phyloP scores from a whole-genome alignment of 345 rosid genomes.

The Gossypium rotundifolium region DNA sequence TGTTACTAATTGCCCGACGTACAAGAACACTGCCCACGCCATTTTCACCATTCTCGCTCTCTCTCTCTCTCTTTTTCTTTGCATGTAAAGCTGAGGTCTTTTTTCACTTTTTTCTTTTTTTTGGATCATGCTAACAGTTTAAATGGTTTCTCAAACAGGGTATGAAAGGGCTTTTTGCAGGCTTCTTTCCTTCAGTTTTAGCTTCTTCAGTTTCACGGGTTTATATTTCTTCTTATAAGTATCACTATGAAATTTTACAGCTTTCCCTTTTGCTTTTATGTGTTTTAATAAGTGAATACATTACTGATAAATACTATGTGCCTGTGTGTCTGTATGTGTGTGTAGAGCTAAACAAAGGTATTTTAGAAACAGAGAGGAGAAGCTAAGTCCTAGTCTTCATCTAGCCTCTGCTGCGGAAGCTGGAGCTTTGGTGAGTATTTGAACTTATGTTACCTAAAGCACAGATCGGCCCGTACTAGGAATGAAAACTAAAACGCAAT shows the following conservation, averaged over 20 bases:
- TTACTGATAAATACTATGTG: not conserved
- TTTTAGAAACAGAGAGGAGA: slow-evolving; percentile 48
- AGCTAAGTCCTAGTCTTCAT: slow-evolving; percentile 66
- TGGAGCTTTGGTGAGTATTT: slow-evolving; percentile 70
- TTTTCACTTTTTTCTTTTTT: not conserved
- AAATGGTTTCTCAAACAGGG: slow-evolving; percentile 37
- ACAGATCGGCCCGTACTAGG: not conserved
- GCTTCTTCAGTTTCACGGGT: slow-evolving; percentile 86
- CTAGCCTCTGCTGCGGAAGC: slow-evolving; percentile 97
- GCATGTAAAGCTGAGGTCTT: not conserved
- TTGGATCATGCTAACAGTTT: not conserved
- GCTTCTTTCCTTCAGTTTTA: slow-evolving; percentile 77
- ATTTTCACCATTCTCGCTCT: slow-evolving; percentile 40
- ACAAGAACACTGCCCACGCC: slow-evolving; percentile 81
- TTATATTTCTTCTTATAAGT: slow-evolving; percentile 91
- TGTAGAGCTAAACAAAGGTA: slow-evolving; percentile 75
- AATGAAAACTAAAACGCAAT: not conserved
- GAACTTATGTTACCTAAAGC: slow-evolving; percentile 3
- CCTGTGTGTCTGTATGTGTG: too few relatives aligned
- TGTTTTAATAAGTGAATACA: not conserved
- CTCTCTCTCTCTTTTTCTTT: not conserved
- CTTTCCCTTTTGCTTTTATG: not conserved
- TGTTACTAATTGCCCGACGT: slow-evolving; percentile 49
- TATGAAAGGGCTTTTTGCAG: slow-evolving; percentile 81
- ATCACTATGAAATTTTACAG: not conserved